A percentile compares a stretch with the other conserved stretches of the same genome.
phyloP scores from a whole-genome alignment of 202 grass and related monocot species.

The Setaria italica region DNA sequence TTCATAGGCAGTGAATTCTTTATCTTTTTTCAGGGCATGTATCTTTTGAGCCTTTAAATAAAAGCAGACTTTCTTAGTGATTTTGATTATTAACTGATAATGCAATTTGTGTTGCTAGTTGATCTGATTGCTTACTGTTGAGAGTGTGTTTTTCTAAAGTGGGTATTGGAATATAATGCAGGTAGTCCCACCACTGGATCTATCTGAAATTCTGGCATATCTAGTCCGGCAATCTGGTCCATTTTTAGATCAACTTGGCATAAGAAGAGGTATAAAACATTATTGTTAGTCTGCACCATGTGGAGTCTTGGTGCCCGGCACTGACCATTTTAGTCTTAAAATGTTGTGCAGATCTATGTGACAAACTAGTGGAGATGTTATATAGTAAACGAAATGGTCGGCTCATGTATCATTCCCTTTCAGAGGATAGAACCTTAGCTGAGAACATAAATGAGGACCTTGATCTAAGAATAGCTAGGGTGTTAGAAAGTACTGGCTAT shows the following conservation, averaged over 20 bases:
- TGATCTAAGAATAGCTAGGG: conserved; percentile 89
- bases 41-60: not conserved
- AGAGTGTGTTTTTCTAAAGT: conserved; percentile 32
- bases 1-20: conserved; percentile 12
- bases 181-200: conserved; percentile 63
- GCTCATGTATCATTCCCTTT: conserved; percentile 53
- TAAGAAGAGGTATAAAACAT: conserved; percentile 64
- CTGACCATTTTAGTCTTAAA: conserved; percentile 16
- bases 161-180: conserved; percentile 47
- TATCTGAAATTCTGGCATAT: conserved; percentile 77
- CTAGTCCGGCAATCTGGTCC: conserved; percentile 78
- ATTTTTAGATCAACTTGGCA: conserved; percentile 86
- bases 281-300: not conserved
- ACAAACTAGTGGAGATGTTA: conserved; percentile 66
- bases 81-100: conserved; percentile 22
- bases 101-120: conserved; percentile 18
- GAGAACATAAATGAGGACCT: conserved; percentile 62
- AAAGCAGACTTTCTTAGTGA: not conserved
- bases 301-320: not conserved
- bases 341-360: conserved; percentile 67
- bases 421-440: conserved; percentile 56
- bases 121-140: conserved; percentile 39
- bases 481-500: conserved; percentile 73
- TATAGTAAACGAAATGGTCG: conserved; percentile 58
- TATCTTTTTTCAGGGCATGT: not conserved